Percentiles rank a stretch among this genome's conserved stretches.
These are phyloP conservation scores for Fusarium dlaminii DNA, from an alignment of 2,329 filamentous ascomycete species.

Conservation along the genomic window DNA sequence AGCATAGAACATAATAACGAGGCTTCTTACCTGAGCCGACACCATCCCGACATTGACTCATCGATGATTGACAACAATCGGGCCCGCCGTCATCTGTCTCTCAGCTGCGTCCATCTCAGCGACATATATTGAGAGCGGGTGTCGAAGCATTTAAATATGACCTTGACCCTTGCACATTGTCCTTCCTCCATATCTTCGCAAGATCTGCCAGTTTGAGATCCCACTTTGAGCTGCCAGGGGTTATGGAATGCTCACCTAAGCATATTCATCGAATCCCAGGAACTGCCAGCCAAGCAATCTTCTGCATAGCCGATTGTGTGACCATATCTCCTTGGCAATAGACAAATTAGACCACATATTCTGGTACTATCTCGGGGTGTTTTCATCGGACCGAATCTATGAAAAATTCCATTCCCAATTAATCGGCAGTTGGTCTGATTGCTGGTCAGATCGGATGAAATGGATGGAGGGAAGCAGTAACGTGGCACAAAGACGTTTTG, in stretches of 20 bases:
- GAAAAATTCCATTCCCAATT: not conserved
- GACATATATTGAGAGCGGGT: not conserved
- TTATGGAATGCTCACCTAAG: not conserved
- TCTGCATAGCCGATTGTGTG: conserved; percentile 12
- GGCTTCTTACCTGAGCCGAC: conserved; percentile 9
- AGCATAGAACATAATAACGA: not conserved
- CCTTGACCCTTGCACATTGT: conserved; percentile 30
- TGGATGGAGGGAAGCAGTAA: not conserved
- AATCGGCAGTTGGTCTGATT: not conserved
- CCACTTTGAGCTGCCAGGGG: not conserved
- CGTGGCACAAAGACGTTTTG: conserved; percentile 1
- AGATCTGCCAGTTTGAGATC: conserved; percentile 1
- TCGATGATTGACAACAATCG: not conserved
- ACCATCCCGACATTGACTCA: not conserved
- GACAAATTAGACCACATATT: not conserved
- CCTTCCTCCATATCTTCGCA: conserved; percentile 16
- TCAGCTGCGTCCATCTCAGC: not conserved
- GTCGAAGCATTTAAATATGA: conserved; percentile 34
- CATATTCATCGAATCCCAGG: not conserved
- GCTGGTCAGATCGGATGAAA: not conserved
- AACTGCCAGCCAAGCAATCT: conserved; percentile 10
- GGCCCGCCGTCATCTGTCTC: conserved; percentile 7
- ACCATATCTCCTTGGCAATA: not conserved
- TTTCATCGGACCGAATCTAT: conserved; percentile 1
- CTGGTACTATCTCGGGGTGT: not conserved